Conservation (phyloP, 306 rosid species). For the Quercus dentata region DNA sequence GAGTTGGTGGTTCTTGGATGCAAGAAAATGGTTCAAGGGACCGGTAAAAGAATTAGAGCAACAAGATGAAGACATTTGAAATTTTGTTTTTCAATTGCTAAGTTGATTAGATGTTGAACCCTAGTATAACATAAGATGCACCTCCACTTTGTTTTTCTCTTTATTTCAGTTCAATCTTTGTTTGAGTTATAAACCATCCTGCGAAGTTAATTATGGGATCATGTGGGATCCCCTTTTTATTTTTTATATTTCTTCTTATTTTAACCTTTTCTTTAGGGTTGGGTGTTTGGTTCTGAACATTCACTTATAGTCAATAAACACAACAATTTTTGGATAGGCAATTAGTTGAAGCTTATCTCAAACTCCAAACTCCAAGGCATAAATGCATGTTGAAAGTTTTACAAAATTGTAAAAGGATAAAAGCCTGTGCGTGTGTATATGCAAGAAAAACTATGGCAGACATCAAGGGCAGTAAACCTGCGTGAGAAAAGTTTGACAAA, state of each 20-base stretch:
- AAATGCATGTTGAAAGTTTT: slow-evolving; percentile 2
- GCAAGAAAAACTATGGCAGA: neutral
- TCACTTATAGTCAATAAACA: neutral
- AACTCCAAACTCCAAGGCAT: neutral
- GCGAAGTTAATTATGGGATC: no score
- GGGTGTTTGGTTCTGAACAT: neutral
- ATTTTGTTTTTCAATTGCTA: no score
- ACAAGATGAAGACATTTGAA: no score
- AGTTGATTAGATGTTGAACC: no score
- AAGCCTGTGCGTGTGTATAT: slow-evolving; percentile 2
- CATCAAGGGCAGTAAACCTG: neutral
- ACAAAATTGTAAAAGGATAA: neutral
- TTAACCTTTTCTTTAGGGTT: neutral
- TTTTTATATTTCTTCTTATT: no score
- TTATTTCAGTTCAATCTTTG: no score
- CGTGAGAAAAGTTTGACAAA: neutral
- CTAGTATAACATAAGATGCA: no score
- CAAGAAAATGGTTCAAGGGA: slow-evolving; percentile 34
- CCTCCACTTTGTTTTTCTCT: no score
- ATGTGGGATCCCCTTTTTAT: no score
- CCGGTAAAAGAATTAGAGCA: slow-evolving; percentile 25
- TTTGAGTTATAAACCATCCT: no score
- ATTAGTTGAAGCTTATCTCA: neutral
- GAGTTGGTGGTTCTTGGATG: no score
- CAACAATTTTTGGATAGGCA: neutral